Evolutionary conservation across 805 yeast genomes (phyloP).

Genomic region (Pichia rugopelliculosa): DNA sequence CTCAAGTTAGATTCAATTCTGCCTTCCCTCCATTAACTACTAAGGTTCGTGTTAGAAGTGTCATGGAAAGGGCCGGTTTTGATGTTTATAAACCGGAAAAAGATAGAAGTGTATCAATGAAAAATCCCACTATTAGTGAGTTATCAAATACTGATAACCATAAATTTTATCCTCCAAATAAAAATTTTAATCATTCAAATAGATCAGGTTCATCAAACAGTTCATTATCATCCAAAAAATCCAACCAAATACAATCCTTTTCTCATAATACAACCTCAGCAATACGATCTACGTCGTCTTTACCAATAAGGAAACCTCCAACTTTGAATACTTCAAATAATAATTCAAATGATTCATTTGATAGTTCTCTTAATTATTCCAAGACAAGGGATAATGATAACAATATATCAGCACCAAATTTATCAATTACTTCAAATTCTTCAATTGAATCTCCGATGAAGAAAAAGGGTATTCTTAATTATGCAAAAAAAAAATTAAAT

Average conservation of each 20-base stretch:
- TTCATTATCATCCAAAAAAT: slow-evolving; percentile 2
- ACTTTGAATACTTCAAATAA: not conserved
- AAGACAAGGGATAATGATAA: not conserved
- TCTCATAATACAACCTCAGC: slow-evolving; percentile 1
- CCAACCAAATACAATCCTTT: slow-evolving; percentile 12
- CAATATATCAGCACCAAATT: slow-evolving; percentile 12
- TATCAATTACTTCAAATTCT: not conserved
- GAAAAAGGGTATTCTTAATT: not conserved
- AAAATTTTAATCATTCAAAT: not conserved
- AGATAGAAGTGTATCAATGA: not conserved
- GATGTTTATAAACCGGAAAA: slow-evolving; percentile 40
- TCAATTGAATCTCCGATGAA: not conserved
- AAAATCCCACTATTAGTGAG: slow-evolving; percentile 1
- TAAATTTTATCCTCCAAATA: slow-evolving; percentile 6
- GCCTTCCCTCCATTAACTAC: slow-evolving; percentile 69
- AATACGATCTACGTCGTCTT: not conserved
- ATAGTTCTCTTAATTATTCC: not conserved
- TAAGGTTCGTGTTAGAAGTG: slow-evolving; percentile 55
- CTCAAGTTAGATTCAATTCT: slow-evolving; percentile 35
- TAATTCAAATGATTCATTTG: not conserved
- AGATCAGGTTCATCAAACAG: not conserved
- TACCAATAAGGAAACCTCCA: not conserved
- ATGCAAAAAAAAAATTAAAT: slow-evolving; percentile 8
- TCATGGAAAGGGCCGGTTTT: slow-evolving; percentile 78
- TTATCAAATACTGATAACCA: not conserved